These are phyloP conservation scores for Acanthamoeba divionensis DNA, from an alignment of 208 protist genomes.

Conservation along the genomic window DNA sequence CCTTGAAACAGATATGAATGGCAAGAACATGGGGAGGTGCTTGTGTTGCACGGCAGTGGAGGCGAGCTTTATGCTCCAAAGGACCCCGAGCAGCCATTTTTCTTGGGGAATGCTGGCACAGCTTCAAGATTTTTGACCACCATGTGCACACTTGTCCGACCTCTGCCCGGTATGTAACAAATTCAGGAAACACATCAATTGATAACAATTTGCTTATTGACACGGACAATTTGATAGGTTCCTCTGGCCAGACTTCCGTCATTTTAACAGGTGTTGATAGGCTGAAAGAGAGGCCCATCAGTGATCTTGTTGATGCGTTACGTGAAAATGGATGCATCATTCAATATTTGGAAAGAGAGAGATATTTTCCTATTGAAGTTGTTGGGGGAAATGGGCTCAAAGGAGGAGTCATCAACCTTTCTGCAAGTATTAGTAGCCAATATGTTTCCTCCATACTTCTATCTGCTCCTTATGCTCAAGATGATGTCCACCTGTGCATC, in stretches of 20 bases:
- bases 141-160: constrained; percentile 53
- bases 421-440: constrained; percentile 72
- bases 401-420: constrained; percentile 75
- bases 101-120: constrained; percentile 81
- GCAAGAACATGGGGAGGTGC: constrained; percentile 35
- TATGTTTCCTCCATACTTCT: constrained; percentile 80
- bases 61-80: constrained; percentile 49
- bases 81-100: constrained; percentile 62
- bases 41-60: constrained; percentile 59
- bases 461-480: constrained; percentile 75
- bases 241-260: not conserved
- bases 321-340: constrained; percentile 62
- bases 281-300: constrained; percentile 79
- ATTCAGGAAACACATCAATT: not conserved
- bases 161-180: not conserved
- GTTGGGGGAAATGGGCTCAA: constrained; percentile 57
- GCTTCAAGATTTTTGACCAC: constrained; percentile 80
- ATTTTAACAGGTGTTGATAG: constrained; percentile 70
- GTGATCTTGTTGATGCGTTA: constrained; percentile 72
- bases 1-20: too few relatives aligned
- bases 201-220: not conserved
- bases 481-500: constrained; percentile 60
- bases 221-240: not conserved
- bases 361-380: constrained; percentile 56
- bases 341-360: constrained; percentile 64